Base-by-base conservation (phyloP, 306 rosid species). In the Hippophae gyantsensis region DNA sequence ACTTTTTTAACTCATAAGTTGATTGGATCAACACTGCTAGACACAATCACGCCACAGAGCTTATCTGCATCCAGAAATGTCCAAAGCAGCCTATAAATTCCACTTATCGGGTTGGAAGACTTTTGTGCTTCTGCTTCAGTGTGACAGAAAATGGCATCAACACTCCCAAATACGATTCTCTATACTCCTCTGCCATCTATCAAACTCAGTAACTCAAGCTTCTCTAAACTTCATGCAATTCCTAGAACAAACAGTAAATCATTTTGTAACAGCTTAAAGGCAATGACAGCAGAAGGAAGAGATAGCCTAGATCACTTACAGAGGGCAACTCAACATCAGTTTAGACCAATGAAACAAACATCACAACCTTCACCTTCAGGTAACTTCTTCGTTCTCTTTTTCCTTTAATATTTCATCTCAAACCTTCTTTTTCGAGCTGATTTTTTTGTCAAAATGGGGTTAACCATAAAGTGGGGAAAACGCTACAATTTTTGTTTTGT, bases 241-340 rank as follows among this genome's bases (percentile, higher is more conserved):
- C 50, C 10, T 3, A 7, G 13, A 47, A 47, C 50, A 47, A 47
- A 47, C 50, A 47, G 50, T 5, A 47, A 13, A 47, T 10, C 50
- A 9, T 47, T 47, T 13, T 47, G 13, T 47, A 9, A 10, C 13
- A 1, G 11, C 8, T 2, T 13, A 47, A 47, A 47, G 50, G 82
- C 81, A 64, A 69, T 61, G 78, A 71, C 67, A 10, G 79, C 71
- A 0, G 72, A 84, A 2, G 47, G 55, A 60, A 78, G 82, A 69
- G 78, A 82, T n/a, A 76, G 66, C 6, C 74, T 76, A 47, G 72
- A 82, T 25, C 78, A 80, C 52, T 7, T 74, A n/a, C 75, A 77
- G 63, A 79, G 73, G 38, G 53, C 18, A 58, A 14, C 7, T 60
- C 67, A 57, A 42, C 81, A 76, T 42, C 77, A 67, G 11, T 12